Evolutionary conservation across 2,329 filamentous ascomycete species (phyloP), one percentile per base, ranked within the genome.

Genomic region (Colletotrichum sp.): DNA sequence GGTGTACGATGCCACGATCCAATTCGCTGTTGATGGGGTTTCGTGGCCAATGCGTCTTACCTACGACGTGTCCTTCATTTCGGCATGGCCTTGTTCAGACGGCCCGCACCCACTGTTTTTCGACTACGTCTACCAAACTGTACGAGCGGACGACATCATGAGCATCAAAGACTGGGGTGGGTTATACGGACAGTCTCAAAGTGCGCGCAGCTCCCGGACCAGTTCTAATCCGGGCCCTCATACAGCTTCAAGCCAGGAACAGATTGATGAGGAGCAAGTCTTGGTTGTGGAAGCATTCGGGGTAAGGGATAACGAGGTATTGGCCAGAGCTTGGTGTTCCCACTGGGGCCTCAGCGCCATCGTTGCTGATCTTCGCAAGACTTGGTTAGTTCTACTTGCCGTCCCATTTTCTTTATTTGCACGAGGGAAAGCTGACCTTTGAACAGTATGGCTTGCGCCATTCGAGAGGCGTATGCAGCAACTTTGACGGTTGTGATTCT

Each of bases 261-360:
- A 87, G 16, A 85, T 88, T 21, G 91, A 93, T 71, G 86, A 91
- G 30, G 93, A 94, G 78, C 90, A 90, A 79, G 93, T 96, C 5
- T 86, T 96, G 10, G 92, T 93, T 6, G 89, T 95, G 16, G 93
- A 95, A 84, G 93, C 93, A 1, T 92, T 94, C 81, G 94, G 94
- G 1, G 93, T 94, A 26, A 87, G 88, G 65, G 94, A 95, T 83
- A 95, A 95, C 79, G 94, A 95, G 83, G 94, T 95, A 6, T 89
- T 96, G 79, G 94, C 93, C 2, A 87, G 94, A 77, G 93, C 94
- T 8, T 96, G 94, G 94, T 95, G 94, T 82, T 90, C 93, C 71
- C 93, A 95, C 80, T 95, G 93, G 90, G 94, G 94, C 4, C 84
- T 95, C 79, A 92, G 90, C 80, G 94, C 94, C 1, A 85, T 96